phyloP scores from a whole-genome alignment of 306 rosid genomes.

The Vicia faba region DNA sequence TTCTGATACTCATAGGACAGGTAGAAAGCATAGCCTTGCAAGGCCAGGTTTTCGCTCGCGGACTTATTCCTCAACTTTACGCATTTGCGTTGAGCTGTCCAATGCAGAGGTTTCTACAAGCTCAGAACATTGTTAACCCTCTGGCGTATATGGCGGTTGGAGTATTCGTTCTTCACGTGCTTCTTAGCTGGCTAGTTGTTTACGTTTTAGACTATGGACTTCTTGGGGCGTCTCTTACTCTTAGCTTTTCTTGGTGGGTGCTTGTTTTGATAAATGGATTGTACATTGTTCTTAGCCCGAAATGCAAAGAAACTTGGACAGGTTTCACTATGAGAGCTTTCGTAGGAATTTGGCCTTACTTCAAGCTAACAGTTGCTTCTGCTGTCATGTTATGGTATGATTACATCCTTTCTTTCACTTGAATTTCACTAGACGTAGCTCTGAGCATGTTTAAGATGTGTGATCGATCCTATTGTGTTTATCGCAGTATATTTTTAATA shows the following conservation, averaged over 20 bases:
- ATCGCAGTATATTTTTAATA: not conserved
- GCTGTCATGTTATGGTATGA: constrained; percentile 67
- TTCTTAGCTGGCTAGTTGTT: constrained; percentile 60
- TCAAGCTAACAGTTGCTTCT: constrained; percentile 68
- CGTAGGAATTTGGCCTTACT: constrained; percentile 72
- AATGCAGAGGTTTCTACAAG: constrained; percentile 79
- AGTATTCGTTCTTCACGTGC: constrained; percentile 58
- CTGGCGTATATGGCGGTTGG: constrained; percentile 64
- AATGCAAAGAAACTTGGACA: constrained; percentile 74
- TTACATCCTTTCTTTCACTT: constrained; percentile 1
- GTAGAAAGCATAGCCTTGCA: constrained; percentile 47
- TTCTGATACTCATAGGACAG: constrained; percentile 55
- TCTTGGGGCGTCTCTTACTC: constrained; percentile 62
- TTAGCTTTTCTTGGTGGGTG: constrained; percentile 77
- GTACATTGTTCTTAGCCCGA: constrained; percentile 65
- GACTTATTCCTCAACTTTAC: constrained; percentile 63
- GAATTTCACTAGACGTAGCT: no score
- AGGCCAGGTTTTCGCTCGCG: constrained; percentile 59
- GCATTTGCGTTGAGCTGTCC: constrained; percentile 76
- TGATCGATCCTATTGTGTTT: no score
- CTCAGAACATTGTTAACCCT: constrained; percentile 81
- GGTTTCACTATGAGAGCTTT: constrained; percentile 66
- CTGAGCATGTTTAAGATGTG: no score
- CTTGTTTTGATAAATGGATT: constrained; percentile 57
- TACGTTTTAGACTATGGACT: constrained; percentile 59